These are phyloP conservation scores for Dendrobium officinale DNA, from an alignment of 106 monocot species.

Conservation along the genomic window DNA sequence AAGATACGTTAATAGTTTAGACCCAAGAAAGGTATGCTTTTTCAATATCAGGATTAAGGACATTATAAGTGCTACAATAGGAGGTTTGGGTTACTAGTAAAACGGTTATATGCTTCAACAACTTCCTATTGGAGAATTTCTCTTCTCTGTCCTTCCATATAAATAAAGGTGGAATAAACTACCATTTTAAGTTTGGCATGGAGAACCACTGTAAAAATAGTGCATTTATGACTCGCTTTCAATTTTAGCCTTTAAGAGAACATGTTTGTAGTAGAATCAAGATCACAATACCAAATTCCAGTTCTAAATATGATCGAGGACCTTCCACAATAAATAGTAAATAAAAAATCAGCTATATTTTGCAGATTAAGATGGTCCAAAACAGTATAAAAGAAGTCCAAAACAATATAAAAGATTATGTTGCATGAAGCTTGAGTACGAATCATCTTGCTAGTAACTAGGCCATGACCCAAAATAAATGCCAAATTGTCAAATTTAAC, in stretches of 20 bases:
- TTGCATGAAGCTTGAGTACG: neutral
- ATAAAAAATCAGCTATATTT: neutral
- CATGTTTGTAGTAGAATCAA: neutral
- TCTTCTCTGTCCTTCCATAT: neutral
- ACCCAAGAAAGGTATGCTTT: neutral
- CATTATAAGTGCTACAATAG: constrained; percentile 1
- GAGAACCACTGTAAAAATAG: neutral
- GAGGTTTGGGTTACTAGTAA: neutral
- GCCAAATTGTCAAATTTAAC: neutral
- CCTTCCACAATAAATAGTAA: neutral
- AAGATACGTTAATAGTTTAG: neutral
- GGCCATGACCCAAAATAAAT: neutral
- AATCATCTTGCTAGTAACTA: neutral
- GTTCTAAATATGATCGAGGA: neutral
- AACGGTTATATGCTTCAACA: neutral
- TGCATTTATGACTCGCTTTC: neutral
- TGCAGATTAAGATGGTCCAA: neutral
- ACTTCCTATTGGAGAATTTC: neutral
- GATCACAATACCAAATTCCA: neutral
- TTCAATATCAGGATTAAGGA: neutral
- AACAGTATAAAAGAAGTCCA: neutral
- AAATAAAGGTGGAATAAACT: neutral
- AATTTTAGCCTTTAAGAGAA: neutral
- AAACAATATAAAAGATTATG: neutral
- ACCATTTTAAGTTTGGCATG: neutral